Conservation (phyloP, 1,139 yeast species). For the Taiozyma sp. region DNA sequence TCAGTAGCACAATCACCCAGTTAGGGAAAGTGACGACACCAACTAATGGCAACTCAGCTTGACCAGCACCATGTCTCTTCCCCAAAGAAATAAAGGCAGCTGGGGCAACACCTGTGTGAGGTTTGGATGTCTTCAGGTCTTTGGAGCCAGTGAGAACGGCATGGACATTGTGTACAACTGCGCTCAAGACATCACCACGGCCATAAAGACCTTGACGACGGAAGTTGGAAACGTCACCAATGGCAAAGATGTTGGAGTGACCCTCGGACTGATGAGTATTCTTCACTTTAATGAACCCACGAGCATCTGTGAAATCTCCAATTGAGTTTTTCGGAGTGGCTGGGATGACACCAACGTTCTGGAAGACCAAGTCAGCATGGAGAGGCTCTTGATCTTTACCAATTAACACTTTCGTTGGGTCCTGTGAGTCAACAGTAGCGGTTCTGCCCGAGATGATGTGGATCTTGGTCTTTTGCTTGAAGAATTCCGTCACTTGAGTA, state of each 20-base stretch:
- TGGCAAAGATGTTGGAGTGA: constrained; percentile 17
- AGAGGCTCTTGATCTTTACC: constrained; percentile 8
- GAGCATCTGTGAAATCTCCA: constrained; percentile 7
- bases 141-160: neutral
- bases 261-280: constrained; percentile 16
- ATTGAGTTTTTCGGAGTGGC: constrained; percentile 4
- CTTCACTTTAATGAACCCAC: constrained; percentile 14
- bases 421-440: constrained; percentile 6
- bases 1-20: constrained; percentile 1
- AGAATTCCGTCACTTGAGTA: constrained; percentile 6
- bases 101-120: neutral
- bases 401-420: constrained; percentile 1
- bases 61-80: constrained; percentile 19
- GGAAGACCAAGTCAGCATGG: constrained; percentile 12
- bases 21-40: constrained; percentile 7
- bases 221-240: constrained; percentile 21
- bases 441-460: constrained; percentile 8
- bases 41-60: constrained; percentile 13
- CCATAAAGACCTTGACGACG: constrained; percentile 9
- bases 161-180: constrained; percentile 9
- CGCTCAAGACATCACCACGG: constrained; percentile 11
- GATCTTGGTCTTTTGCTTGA: constrained; percentile 6
- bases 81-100: constrained; percentile 5
- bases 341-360: constrained; percentile 17
- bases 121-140: neutral